Base-by-base conservation (phyloP, 495 filamentous ascomycete genomes). In the Xylaria castorea region DNA sequence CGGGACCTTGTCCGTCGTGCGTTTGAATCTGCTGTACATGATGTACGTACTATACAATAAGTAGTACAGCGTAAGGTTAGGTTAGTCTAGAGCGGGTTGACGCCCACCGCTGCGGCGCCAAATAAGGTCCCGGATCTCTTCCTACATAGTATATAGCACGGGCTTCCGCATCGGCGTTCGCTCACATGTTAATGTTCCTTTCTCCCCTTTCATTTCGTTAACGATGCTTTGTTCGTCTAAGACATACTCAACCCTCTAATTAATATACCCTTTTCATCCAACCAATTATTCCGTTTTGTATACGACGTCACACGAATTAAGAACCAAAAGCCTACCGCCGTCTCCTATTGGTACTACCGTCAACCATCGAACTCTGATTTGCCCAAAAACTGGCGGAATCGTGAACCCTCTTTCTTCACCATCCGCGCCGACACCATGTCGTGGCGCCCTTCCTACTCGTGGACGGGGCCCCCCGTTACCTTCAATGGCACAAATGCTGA, bases 401-500 rank as follows among this genome's bases (percentile, higher is more conserved):
- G 42, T 50, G 32, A 71, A 53, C 42, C 20, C 44, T 71, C 34
- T 61, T 38, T 53, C 25, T 14, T 20, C 16, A 32, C 32, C 50
- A 6, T 42, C 5, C 61, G 63, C 30, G 34, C 51, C 72, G 73
- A 66, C 75, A 77, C 71, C 74, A 87, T 91, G 89, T 94, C 92
- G 65, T 78, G 77, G 77, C 62, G 50, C n/a, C 77, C 77, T 71
- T 79, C 77, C 69, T 95, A 97, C 85, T 88, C 93, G 79, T 94
- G 93, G 92, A 84, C 92, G 66, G 94, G 94, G 65, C 83, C 93
- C 40, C 94, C 94, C 16, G 80, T 90, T 46, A 77, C 81, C 66
- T 97, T 93, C 85, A 92, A 92, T 80, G 89, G 92, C 77, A 94
- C 94, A 50, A 89, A 92, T 74, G 60, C 81, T n/a, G 82, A 86